Percentiles rank a stretch among this genome's conserved stretches.
Evolutionary conservation across 75 land plant species (phyloP).

Genomic region (Ceratopteris richardii): DNA sequence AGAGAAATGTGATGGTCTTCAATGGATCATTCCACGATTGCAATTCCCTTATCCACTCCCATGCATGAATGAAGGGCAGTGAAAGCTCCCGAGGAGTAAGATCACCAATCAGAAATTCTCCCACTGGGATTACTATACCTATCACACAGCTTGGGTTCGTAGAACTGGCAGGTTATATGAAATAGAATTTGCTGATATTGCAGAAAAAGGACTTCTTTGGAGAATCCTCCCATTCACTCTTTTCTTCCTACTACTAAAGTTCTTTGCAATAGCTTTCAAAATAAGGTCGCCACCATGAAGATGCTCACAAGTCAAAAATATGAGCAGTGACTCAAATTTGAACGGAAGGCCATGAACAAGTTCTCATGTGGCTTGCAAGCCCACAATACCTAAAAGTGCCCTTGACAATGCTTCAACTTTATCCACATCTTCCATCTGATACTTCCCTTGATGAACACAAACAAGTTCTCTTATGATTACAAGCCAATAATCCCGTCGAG

Average conservation of each 20-base stretch:
- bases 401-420: conserved; percentile 60
- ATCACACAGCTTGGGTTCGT: conserved; percentile 18
- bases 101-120: conserved; percentile 81
- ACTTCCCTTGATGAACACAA: conserved; percentile 68
- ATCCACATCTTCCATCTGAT: conserved; percentile 47
- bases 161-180: conserved; percentile 40
- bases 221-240: no score
- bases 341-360: conserved; percentile 27
- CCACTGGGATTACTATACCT: conserved; percentile 53
- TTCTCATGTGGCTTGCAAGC: conserved; percentile 77
- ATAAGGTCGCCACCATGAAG: conserved; percentile 92
- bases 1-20: no score
- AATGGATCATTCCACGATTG: no score
- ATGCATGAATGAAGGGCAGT: no score
- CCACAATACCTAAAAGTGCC: conserved; percentile 68
- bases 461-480: no score
- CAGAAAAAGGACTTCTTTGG: no score
- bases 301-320: conserved; percentile 71
- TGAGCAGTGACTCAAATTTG: conserved; percentile 33
- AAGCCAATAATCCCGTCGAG: conserved; percentile 97
- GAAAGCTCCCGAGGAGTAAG: conserved; percentile 38
- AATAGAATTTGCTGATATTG: conserved; percentile 44
- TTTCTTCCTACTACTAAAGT: no score
- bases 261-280: no score
- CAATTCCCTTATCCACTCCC: no score